Percentiles rank a stretch among this genome's conserved stretches.
Conservation (phyloP, 1,284 basidiomycete genomes). For the Tausonia pullulans region DNA sequence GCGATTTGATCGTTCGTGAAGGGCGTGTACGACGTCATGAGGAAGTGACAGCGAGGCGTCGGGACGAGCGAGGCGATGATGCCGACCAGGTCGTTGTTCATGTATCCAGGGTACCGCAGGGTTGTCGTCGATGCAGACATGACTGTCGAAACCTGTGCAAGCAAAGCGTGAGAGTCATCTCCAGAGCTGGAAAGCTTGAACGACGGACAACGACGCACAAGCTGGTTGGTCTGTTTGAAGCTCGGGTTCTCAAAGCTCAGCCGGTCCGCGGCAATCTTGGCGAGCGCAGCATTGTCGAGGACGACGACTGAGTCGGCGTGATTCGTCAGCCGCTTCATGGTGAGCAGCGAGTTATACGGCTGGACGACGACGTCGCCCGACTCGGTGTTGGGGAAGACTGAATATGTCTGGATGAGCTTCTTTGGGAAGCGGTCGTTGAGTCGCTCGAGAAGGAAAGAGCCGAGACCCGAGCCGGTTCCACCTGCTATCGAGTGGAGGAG, state of each 20-base stretch:
- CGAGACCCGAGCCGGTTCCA: conserved; percentile 94
- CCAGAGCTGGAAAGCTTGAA: not conserved
- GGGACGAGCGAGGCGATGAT: conserved; percentile 96
- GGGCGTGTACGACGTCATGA: conserved; percentile 99
- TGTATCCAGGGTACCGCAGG: conserved; percentile 93
- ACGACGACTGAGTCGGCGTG: conserved; percentile 97
- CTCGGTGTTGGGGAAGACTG: conserved; percentile 89
- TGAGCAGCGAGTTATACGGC: conserved; percentile 92
- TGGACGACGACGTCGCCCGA: conserved; percentile 93
- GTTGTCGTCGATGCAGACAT: conserved; percentile 97
- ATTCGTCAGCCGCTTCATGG: conserved; percentile 86
- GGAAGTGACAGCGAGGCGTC: conserved; percentile 96
- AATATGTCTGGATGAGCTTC: conserved; percentile 98
- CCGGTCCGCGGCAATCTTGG: conserved; percentile 82
- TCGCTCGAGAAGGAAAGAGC: conserved; percentile 90
- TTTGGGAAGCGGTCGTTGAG: conserved; percentile 98
- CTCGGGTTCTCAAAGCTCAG: conserved; percentile 82
- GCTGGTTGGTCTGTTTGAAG: conserved; percentile 90
- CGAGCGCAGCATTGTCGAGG: conserved; percentile 88
- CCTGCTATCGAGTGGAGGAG: conserved; percentile 97
- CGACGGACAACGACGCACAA: conserved; percentile 43
- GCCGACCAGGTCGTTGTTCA: conserved; percentile 98
- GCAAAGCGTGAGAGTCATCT: not conserved
- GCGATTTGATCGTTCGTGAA: conserved; percentile 94
- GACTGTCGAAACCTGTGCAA: conserved; percentile 69